Percentiles rank a stretch among this genome's conserved stretches.
phyloP scores from a whole-genome alignment of 495 filamentous ascomycete genomes.

The Aspergillus egyptiacus region DNA sequence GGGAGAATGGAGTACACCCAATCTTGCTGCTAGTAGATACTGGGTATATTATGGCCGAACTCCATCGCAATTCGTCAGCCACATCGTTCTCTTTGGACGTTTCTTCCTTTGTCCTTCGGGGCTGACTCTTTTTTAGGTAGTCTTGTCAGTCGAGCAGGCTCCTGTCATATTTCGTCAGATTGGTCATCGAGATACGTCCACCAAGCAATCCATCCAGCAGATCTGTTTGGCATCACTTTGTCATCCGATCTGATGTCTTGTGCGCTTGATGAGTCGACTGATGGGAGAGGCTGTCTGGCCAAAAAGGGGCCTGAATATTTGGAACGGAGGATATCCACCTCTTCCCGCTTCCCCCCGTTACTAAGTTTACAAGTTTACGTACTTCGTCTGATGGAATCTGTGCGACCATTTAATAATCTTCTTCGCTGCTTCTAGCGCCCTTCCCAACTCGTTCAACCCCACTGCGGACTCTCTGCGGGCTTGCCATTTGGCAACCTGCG shows the following conservation, averaged over 20 bases:
- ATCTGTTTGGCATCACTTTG: too few relatives aligned
- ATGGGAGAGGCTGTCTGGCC: conserved; percentile 12
- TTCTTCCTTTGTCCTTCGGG: neutral
- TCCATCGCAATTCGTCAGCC: too few relatives aligned
- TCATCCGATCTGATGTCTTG: too few relatives aligned
- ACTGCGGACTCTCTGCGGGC: conserved; percentile 1
- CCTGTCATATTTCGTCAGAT: conserved; percentile 4
- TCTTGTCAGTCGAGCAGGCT: conserved; percentile 8
- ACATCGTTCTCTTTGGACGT: too few relatives aligned
- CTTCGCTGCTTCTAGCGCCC: conserved; percentile 28
- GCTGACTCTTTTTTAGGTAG: neutral
- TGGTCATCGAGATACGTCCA: neutral
- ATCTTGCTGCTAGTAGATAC: too few relatives aligned
- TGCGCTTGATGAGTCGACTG: too few relatives aligned
- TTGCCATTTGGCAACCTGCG: conserved; percentile 6
- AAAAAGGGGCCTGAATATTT: conserved; percentile 10
- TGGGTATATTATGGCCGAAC: too few relatives aligned
- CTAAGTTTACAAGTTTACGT: conserved; percentile 25
- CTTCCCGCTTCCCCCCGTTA: conserved; percentile 30
- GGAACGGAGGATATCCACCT: conserved; percentile 13
- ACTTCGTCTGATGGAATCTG: conserved; percentile 14
- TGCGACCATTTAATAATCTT: conserved; percentile 29
- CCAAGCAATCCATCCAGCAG: neutral
- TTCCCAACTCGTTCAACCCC: conserved; percentile 11
- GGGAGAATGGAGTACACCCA: too few relatives aligned